A percentile compares a stretch with the other conserved stretches of the same genome.
phyloP scores from a whole-genome alignment of 2,329 filamentous ascomycete genomes.

The Aspergillus chevalieri region DNA sequence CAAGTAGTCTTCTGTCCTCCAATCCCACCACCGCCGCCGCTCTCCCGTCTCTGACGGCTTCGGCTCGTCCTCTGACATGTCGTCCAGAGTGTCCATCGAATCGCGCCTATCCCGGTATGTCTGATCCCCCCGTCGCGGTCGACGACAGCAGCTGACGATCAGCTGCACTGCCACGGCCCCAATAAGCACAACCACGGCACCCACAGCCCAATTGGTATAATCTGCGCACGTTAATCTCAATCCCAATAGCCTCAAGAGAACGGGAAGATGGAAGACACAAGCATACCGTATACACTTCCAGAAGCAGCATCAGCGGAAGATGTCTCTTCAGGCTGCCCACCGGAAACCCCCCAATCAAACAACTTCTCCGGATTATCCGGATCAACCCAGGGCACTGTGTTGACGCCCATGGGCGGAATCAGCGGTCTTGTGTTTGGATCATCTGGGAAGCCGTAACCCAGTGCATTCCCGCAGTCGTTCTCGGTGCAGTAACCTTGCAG shows the following conservation, averaged over 20 bases:
- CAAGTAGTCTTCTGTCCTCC: slow-evolving; percentile 23
- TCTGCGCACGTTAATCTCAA: no score
- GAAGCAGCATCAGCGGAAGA: slow-evolving; percentile 1
- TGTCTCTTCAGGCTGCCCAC: background rate
- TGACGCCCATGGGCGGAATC: slow-evolving; percentile 26
- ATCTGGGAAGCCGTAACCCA: slow-evolving; percentile 23
- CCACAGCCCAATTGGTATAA: background rate
- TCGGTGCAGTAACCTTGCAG: slow-evolving; percentile 27
- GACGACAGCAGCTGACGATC: background rate
- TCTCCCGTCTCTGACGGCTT: slow-evolving; percentile 8
- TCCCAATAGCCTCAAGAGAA: background rate
- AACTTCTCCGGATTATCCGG: slow-evolving; percentile 18
- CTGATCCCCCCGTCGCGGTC: background rate
- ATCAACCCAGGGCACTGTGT: slow-evolving; percentile 29
- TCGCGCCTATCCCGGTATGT: background rate
- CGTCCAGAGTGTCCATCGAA: slow-evolving; percentile 5
- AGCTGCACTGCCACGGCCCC: background rate
- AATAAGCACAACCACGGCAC: background rate
- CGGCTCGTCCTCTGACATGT: slow-evolving; percentile 6
- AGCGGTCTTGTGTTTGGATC: slow-evolving; percentile 19
- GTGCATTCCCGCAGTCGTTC: slow-evolving; percentile 23
- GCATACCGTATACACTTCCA: background rate
- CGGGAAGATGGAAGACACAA: background rate
- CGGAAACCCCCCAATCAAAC: slow-evolving; percentile 11
- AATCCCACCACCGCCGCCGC: slow-evolving; percentile 26